Evolutionary conservation across 2,329 filamentous ascomycete genomes (phyloP), one percentile per base, ranked within the genome.

Genomic region (Parascedosporium putredinis): DNA sequence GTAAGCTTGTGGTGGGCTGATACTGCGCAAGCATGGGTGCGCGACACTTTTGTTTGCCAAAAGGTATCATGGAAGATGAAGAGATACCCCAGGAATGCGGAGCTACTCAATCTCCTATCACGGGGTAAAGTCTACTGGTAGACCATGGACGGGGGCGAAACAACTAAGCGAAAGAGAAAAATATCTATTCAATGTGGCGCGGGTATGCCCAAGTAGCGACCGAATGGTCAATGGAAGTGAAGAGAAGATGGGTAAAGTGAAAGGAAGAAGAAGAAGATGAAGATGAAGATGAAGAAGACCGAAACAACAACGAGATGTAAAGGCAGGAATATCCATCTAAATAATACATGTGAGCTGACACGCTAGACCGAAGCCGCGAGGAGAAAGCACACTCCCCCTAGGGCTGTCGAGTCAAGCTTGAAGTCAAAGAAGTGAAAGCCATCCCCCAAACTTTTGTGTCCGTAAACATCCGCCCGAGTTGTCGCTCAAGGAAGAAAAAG

Each of bases 261-360:
- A 24, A 16, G 14, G 27, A 45, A 14, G 42, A 50, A 40, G 25
- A 44, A 18, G 44, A 50, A 14, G n/a, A n/a, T n/a, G n/a, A n/a
- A n/a, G n/a, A n/a, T 22, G 14, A 49, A 33, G 27, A 18, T 4
- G n/a, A 40, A 40, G 36, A 16, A 40, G 20, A 40, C 8, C 29
- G n/a, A 8, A 33, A 33, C 29, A 8, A 8, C 29, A n/a, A 8
- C n/a, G 8, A 33, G 29, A 33, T 8, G 29, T 8, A 33, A 33
- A n/a, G n/a, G n/a, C n/a, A n/a, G n/a, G n/a, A n/a, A n/a, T n/a
- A n/a, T n/a, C n/a, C n/a, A n/a, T 31, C 27, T 31, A 31, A 31
- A 12, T 31, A 31, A 31, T 31, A 31, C 27, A 31, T 12, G 12
- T 7, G 12, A 31, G 27, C 12, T 31, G 27, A 31, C 27, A 31